Conservation (phyloP, 345 rosid genomes). For the Lepidium africanum region DNA sequence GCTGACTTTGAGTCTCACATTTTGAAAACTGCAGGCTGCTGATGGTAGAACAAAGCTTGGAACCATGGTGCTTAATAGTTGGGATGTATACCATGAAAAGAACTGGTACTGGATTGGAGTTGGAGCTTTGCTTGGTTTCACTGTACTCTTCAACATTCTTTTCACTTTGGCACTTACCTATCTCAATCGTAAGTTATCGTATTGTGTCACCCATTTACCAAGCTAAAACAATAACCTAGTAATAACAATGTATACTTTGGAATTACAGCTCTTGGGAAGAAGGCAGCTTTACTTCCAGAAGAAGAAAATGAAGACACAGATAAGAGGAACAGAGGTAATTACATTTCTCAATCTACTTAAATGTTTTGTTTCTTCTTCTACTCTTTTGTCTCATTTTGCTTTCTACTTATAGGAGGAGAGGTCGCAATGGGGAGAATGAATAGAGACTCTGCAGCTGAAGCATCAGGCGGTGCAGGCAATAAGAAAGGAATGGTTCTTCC, state of each 20-base stretch:
- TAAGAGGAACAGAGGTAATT: constrained; percentile 20
- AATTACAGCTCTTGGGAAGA: constrained; percentile 56
- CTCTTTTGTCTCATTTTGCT: constrained; percentile 1
- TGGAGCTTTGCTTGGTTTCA: constrained; percentile 62
- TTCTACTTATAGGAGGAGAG: constrained; percentile 38
- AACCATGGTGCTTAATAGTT: constrained; percentile 39
- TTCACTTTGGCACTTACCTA: constrained; percentile 59
- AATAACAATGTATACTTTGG: not conserved
- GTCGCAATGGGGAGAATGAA: constrained; percentile 34
- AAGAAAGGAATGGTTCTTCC: constrained; percentile 78
- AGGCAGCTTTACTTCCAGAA: constrained; percentile 52
- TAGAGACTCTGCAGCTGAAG: constrained; percentile 20
- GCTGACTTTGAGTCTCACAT: not conserved
- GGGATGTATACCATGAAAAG: constrained; percentile 37
- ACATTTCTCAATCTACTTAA: not conserved
- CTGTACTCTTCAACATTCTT: constrained; percentile 62
- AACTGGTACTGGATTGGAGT: constrained; percentile 84
- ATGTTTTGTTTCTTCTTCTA: not conserved
- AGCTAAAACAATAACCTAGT: not conserved
- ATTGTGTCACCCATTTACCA: not conserved
- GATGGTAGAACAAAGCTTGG: constrained; percentile 40
- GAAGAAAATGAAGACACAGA: constrained; percentile 33
- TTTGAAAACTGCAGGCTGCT: constrained; percentile 35
- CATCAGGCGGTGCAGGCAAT: constrained; percentile 26
- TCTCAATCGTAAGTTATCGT: constrained; percentile 52